Conservation (phyloP, 2,329 filamentous ascomycete species). For the Colletotrichum liriopes region DNA sequence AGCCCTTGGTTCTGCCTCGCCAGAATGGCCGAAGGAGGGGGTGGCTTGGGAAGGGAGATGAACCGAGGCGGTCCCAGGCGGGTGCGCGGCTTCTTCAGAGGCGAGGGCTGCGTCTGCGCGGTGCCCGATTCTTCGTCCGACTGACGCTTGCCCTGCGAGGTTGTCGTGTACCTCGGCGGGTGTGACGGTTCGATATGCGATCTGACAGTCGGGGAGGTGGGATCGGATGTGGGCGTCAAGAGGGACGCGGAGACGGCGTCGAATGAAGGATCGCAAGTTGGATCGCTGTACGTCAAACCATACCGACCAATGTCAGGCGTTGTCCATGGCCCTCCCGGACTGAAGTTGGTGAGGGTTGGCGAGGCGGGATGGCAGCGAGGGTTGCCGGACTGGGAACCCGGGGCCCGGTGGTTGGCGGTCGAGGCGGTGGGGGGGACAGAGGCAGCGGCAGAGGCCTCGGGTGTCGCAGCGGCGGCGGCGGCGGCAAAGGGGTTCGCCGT, state of each 20-base stretch:
- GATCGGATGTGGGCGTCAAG: slow-evolving; percentile 30
- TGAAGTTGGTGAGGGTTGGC: slow-evolving; percentile 29
- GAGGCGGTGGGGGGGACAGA: slow-evolving; percentile 10
- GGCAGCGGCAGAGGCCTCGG: slow-evolving; percentile 14
- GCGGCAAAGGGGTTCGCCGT: slow-evolving; percentile 19
- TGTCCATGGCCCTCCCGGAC: slow-evolving; percentile 35
- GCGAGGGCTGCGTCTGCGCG: slow-evolving; percentile 45
- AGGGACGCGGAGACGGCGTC: slow-evolving; percentile 37
- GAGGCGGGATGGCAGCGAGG: slow-evolving; percentile 35
- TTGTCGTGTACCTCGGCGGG: slow-evolving; percentile 34
- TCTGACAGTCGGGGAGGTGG: slow-evolving; percentile 21
- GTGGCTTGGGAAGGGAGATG: slow-evolving; percentile 57
- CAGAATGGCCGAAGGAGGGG: slow-evolving; percentile 45
- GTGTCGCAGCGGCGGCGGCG: slow-evolving; percentile 11
- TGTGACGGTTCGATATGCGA: slow-evolving; percentile 29
- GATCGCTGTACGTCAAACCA: slow-evolving; percentile 49
- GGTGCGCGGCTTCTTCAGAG: slow-evolving; percentile 64
- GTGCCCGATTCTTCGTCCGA: slow-evolving; percentile 46
- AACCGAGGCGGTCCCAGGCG: slow-evolving; percentile 62
- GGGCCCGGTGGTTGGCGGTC: slow-evolving; percentile 30
- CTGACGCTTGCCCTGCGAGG: slow-evolving; percentile 48
- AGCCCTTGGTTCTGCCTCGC: slow-evolving; percentile 53
- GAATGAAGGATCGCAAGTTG: slow-evolving; percentile 44
- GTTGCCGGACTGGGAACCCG: slow-evolving; percentile 42
- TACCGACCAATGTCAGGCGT: slow-evolving; percentile 48